Evolutionary conservation across 208 protist species (phyloP).

Genomic region (Wallacemonas rigidus): DNA sequence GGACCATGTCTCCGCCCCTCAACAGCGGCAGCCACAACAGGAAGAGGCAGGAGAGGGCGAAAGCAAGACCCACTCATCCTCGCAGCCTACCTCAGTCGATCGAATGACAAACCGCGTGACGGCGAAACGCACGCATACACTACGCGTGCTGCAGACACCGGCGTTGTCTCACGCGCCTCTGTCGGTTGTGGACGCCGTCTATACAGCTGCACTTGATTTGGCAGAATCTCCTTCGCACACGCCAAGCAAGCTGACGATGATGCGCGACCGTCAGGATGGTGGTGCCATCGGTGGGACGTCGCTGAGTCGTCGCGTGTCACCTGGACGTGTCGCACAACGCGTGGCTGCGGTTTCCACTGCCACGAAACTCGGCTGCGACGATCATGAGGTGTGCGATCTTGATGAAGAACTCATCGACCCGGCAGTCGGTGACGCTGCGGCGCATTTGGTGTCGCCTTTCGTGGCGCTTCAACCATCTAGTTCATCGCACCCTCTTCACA

Average conservation of each 20-base stretch:
- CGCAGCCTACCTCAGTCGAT: not conserved
- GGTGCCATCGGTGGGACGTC: not conserved
- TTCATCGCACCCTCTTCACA: too few relatives aligned
- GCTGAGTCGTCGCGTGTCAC: not conserved
- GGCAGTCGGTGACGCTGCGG: too few relatives aligned
- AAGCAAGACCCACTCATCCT: not conserved
- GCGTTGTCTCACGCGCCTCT: constrained; percentile 1
- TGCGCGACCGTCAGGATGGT: not conserved
- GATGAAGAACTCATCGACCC: too few relatives aligned
- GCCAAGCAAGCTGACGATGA: not conserved
- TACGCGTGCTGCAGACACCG: not conserved
- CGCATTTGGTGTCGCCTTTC: too few relatives aligned
- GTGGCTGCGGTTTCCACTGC: not conserved
- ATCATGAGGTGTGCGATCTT: not conserved
- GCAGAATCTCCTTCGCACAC: not conserved
- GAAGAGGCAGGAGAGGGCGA: too few relatives aligned
- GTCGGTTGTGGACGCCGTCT: constrained; percentile 9
- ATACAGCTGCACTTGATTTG: not conserved
- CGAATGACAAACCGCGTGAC: not conserved
- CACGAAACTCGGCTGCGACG: not conserved
- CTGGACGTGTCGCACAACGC: not conserved
- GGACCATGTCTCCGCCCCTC: too few relatives aligned
- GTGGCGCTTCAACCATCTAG: too few relatives aligned
- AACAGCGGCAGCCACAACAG: too few relatives aligned
- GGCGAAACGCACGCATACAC: not conserved